Base-by-base conservation (phyloP, 2,329 filamentous ascomycete genomes). In the Pseudogymnoascus sp. region DNA sequence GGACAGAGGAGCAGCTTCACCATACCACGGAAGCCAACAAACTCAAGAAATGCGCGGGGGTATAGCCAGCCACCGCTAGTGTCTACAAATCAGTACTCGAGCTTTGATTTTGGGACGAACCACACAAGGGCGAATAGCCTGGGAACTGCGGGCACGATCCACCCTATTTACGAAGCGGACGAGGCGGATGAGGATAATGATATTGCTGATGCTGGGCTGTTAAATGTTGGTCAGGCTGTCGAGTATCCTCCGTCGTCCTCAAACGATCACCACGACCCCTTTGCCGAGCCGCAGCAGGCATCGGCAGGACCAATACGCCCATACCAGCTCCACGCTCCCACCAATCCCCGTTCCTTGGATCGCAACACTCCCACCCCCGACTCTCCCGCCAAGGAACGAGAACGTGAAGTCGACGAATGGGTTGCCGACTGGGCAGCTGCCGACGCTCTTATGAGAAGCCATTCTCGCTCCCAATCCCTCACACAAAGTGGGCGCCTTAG, bases 91-190 rank as follows among this genome's bases (percentile, higher is more conserved):
- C 54, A 58, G 30, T 58, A 58, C 25, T 58, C 54, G 11, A 71
- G 73, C 47, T 81, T 79, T 65, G 78, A 81, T 33, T 66, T 66
- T 36, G 65, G 58, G 25, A 25, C 58, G 22, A 57, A 41, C 11
- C 79, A 81, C 58, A 74, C 73, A 43, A 75, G 80, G 58, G 72
- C 65, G 6, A 70, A 77, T 33, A 78, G 74, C 61, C 76, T 79
- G 16, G 77, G 77, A 6, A 71, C 70, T 54, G 78, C 80, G 33
- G 79, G 79, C 2, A 74, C 77, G 22, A 87, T 87, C 25, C 84
- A 86, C 68, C 82, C 83, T 0, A 87, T 87, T 50, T 83, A 85
- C 11, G 84, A 86, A 62, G 84, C 86, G 64, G 81, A 85, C 58
- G 84, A 86, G 62, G 84, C 86, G 64, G 81, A 85, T 58, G 57